Conservation (phyloP, 2,329 filamentous ascomycete genomes). For the Lachnum nothofagi region DNA sequence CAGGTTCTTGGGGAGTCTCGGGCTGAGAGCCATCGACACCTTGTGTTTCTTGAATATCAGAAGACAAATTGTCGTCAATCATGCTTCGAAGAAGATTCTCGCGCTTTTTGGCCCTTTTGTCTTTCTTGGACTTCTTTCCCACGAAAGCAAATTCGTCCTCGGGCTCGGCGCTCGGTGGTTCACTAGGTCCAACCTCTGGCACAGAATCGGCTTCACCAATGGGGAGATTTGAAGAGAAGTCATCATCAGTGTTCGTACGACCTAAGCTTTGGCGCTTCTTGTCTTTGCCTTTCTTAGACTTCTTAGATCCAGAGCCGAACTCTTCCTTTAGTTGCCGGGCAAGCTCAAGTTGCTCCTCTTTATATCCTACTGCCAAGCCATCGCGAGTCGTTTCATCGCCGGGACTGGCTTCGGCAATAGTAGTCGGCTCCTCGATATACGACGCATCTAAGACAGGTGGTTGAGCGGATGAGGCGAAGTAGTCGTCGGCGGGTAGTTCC, state of each 20-base stretch:
- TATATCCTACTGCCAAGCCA: slow-evolving; percentile 20
- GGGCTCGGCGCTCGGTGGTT: slow-evolving; percentile 9
- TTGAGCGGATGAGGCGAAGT: slow-evolving; percentile 17
- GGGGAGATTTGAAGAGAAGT: slow-evolving; percentile 11
- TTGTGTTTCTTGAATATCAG: not conserved
- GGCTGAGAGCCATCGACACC: not conserved
- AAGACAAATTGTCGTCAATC: not conserved
- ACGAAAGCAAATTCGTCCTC: slow-evolving; percentile 18
- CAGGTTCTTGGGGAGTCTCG: slow-evolving; percentile 1
- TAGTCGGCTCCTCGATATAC: slow-evolving; percentile 1
- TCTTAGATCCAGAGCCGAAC: slow-evolving; percentile 32
- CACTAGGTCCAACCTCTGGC: not conserved
- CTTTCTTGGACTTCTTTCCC: slow-evolving; percentile 20
- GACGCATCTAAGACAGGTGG: slow-evolving; percentile 5
- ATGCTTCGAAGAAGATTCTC: not conserved
- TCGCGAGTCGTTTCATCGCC: slow-evolving; percentile 11
- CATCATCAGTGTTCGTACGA: slow-evolving; percentile 16
- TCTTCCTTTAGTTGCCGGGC: slow-evolving; percentile 29
- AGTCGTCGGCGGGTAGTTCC: slow-evolving; percentile 12
- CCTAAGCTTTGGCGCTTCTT: slow-evolving; percentile 19
- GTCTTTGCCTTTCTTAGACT: slow-evolving; percentile 37
- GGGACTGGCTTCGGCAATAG: slow-evolving; percentile 3
- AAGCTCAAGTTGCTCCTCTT: slow-evolving; percentile 27
- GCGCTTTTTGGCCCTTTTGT: slow-evolving; percentile 20
- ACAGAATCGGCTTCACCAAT: slow-evolving; percentile 4